Evolutionary conservation across 257 asterid genomes (phyloP).

Genomic region (Dorcoceras hygrometricum): DNA sequence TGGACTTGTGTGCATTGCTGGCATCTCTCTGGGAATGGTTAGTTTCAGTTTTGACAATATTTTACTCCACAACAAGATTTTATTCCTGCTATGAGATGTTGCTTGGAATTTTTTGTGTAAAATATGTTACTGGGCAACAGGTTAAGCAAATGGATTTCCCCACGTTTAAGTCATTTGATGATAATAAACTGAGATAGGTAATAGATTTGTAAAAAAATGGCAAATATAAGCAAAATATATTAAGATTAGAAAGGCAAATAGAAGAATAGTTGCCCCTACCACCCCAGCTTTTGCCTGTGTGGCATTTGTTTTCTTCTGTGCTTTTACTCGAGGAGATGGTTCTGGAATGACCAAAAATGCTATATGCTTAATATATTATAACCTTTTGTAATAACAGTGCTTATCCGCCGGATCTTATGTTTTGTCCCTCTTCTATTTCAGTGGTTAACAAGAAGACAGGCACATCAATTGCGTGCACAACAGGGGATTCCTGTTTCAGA

Average conservation of each 20-base stretch:
- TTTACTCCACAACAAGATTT: not conserved
- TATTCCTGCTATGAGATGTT: not conserved
- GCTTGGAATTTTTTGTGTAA: not conserved
- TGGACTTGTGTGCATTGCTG: conserved; percentile 82
- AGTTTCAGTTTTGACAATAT: conserved; percentile 25
- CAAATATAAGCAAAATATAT: not conserved
- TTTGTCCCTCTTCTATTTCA: conserved; percentile 29
- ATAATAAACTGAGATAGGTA: not conserved
- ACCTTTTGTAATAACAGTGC: not conserved
- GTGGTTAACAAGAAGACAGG: conserved; percentile 92
- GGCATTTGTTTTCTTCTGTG: not conserved
- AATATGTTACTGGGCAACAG: not conserved
- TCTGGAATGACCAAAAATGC: not conserved
- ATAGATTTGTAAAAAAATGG: not conserved
- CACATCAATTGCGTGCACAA: conserved; percentile 80
- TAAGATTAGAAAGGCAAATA: not conserved
- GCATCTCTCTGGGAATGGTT: conserved; percentile 84
- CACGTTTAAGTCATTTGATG: not conserved
- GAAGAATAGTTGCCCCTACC: not conserved
- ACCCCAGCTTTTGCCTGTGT: not conserved
- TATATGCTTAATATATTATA: not conserved
- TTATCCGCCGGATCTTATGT: not conserved
- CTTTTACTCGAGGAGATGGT: not conserved
- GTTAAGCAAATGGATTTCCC: not conserved
- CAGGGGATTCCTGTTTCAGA: conserved; percentile 98